These are phyloP conservation scores for Hemileccinum impolitum DNA, from an alignment of 768 basidiomycete species.

Conservation along the genomic window DNA sequence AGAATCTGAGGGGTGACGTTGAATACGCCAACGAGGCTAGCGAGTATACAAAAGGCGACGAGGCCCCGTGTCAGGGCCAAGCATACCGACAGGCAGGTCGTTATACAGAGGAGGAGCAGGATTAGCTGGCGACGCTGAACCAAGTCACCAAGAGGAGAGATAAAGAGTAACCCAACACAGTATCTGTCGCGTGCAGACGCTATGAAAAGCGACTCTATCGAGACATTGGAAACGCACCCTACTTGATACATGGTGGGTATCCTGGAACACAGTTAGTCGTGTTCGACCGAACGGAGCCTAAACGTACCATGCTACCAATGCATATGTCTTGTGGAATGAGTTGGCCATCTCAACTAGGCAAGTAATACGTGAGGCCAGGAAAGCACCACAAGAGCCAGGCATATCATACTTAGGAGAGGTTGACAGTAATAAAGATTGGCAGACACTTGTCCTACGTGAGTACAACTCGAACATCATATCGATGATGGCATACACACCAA, in stretches of 20 bases:
- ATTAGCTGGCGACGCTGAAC: slow-evolving; percentile 42
- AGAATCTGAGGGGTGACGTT: slow-evolving; percentile 40
- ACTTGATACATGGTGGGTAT: slow-evolving; percentile 67
- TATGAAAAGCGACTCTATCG: background rate
- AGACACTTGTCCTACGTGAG: slow-evolving; percentile 30
- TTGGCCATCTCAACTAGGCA: slow-evolving; percentile 31
- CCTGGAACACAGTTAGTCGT: slow-evolving; percentile 28
- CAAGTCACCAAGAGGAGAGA: slow-evolving; percentile 46
- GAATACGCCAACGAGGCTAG: slow-evolving; percentile 36
- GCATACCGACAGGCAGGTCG: slow-evolving; percentile 38
- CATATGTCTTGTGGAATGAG: slow-evolving; percentile 35
- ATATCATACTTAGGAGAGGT: slow-evolving; percentile 62
- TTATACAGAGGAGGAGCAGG: slow-evolving; percentile 32
- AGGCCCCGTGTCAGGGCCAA: slow-evolving; percentile 37
- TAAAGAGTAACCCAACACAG: slow-evolving; percentile 37
- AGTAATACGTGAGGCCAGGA: background rate
- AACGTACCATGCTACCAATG: slow-evolving; percentile 32
- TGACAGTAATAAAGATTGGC: slow-evolving; percentile 83
- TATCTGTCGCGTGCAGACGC: background rate
- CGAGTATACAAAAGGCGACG: slow-evolving; percentile 31
- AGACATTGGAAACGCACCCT: slow-evolving; percentile 40
- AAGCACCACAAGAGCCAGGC: background rate
- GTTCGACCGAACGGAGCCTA: background rate
- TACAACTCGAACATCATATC: background rate
- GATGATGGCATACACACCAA: slow-evolving; percentile 31